A percentile compares a stretch with the other conserved stretches of the same genome.
phyloP scores from a whole-genome alignment of 1,284 basidiomycete genomes.

The Takashimella koratensis region DNA sequence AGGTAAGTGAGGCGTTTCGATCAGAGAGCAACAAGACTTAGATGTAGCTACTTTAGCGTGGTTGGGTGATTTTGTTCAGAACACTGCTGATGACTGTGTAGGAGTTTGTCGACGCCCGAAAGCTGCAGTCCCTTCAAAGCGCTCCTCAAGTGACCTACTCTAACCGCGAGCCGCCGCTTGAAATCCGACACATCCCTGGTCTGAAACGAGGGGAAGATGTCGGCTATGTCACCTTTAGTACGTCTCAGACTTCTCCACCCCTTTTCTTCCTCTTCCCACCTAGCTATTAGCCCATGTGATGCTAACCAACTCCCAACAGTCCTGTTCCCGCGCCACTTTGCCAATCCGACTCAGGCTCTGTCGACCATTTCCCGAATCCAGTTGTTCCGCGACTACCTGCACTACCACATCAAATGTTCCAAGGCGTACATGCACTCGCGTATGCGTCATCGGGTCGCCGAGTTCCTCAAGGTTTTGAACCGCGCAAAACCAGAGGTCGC shows the following conservation, averaged over 20 bases:
- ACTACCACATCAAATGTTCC: slow-evolving; percentile 98
- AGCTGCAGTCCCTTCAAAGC: slow-evolving; percentile 88
- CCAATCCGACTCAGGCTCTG: slow-evolving; percentile 67
- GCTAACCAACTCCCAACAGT: slow-evolving; percentile 53
- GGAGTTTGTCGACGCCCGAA: slow-evolving; percentile 98
- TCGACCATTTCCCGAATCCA: slow-evolving; percentile 93
- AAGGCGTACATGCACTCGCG: slow-evolving; percentile 99
- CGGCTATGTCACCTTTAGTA: slow-evolving; percentile 93
- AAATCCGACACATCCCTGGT: slow-evolving; percentile 82
- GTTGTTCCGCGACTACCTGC: slow-evolving; percentile 95
- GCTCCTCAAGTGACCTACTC: slow-evolving; percentile 98
- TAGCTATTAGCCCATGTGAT: neutral
- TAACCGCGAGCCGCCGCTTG: slow-evolving; percentile 90
- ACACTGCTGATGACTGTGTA: slow-evolving; percentile 37
- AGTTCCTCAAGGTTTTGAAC: slow-evolving; percentile 97
- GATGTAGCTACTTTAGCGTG: too few species aligned
- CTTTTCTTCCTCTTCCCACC: neutral
- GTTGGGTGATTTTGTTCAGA: neutral
- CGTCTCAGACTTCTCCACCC: slow-evolving; percentile 17
- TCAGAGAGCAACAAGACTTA: too few species aligned
- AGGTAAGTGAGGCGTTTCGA: slow-evolving; percentile 56
- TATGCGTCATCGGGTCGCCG: slow-evolving; percentile 90
- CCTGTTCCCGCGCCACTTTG: slow-evolving; percentile 93
- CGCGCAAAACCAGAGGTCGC: slow-evolving; percentile 91
- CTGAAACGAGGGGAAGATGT: slow-evolving; percentile 82